A percentile compares a stretch with the other conserved stretches of the same genome.
phyloP scores from a whole-genome alignment of 2,329 filamentous ascomycete species.

The Emergomyces pasteurianus region DNA sequence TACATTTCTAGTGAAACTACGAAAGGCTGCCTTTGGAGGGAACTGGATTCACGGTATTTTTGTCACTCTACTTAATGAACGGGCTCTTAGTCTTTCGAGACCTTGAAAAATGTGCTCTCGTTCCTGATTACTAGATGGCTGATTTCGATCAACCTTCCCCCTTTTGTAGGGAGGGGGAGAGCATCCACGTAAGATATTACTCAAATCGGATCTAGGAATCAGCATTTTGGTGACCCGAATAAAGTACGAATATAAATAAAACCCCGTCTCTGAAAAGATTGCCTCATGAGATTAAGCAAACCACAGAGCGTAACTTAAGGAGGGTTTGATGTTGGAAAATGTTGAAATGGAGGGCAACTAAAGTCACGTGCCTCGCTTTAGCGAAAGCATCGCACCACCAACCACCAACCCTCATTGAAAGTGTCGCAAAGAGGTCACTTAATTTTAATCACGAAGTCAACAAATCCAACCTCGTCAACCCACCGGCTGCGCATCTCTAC shows the following conservation, averaged over 20 bases:
- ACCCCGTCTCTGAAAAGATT: background rate
- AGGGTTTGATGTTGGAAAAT: background rate
- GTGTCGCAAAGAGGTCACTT: constrained; percentile 25
- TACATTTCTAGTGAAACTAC: background rate
- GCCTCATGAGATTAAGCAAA: background rate
- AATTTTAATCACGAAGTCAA: constrained; percentile 26
- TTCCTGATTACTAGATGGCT: background rate
- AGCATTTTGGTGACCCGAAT: no score
- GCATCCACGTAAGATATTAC: no score
- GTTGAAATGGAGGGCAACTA: constrained; percentile 23
- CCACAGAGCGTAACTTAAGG: background rate
- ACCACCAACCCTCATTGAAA: constrained; percentile 22
- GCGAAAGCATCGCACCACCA: constrained; percentile 31
- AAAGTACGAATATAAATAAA: background rate
- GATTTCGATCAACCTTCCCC: background rate
- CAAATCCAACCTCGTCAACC: constrained; percentile 22
- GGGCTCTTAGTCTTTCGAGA: background rate
- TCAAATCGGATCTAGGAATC: no score
- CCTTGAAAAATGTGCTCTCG: background rate
- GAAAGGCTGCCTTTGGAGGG: background rate
- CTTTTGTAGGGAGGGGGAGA: background rate
- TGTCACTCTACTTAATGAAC: background rate
- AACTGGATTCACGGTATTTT: background rate
- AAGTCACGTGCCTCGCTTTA: constrained; percentile 34
- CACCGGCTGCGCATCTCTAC: constrained; percentile 32